Evolutionary conservation across 1,284 basidiomycete species (phyloP).

Genomic region (Boletus hoseneyae): DNA sequence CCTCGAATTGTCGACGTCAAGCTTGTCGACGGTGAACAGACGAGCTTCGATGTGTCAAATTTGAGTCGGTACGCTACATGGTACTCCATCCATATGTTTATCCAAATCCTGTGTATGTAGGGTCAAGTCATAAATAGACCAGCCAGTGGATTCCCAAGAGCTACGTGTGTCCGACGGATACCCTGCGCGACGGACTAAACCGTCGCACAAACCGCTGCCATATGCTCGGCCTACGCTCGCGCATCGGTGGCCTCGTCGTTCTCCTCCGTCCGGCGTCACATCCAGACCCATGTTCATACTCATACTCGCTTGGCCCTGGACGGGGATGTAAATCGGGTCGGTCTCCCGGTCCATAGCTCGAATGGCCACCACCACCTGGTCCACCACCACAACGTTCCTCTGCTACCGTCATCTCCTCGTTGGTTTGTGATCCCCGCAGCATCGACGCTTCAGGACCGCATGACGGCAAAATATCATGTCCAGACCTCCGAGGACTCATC

Average conservation of each 20-base stretch:
- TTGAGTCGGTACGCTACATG: too few species aligned
- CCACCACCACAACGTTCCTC: slow-evolving; percentile 9
- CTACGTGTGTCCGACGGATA: slow-evolving; percentile 23
- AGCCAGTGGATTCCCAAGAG: neutral
- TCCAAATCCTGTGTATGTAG: neutral
- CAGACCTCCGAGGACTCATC: slow-evolving; percentile 22
- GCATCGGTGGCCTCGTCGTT: slow-evolving; percentile 1
- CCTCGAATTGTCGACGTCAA: too few species aligned
- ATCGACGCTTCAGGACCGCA: slow-evolving; percentile 3
- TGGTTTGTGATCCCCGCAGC: slow-evolving; percentile 10
- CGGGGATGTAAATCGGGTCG: slow-evolving; percentile 6
- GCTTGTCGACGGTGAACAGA: too few species aligned
- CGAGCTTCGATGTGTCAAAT: too few species aligned
- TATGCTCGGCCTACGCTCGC: slow-evolving; percentile 24
- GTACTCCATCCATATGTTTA: neutral
- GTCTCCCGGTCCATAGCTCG: slow-evolving; percentile 5
- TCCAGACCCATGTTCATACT: slow-evolving; percentile 1
- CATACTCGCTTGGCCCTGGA: slow-evolving; percentile 9
- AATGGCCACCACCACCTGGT: neutral
- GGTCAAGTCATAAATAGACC: slow-evolving; percentile 2
- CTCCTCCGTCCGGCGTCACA: slow-evolving; percentile 1
- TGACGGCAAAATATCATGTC: slow-evolving; percentile 11
- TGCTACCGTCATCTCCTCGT: slow-evolving; percentile 12
- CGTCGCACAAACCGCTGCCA: slow-evolving; percentile 28
- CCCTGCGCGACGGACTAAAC: slow-evolving; percentile 18